Conservation (phyloP, 768 basidiomycete species). For the Hortiboletus campestris region DNA sequence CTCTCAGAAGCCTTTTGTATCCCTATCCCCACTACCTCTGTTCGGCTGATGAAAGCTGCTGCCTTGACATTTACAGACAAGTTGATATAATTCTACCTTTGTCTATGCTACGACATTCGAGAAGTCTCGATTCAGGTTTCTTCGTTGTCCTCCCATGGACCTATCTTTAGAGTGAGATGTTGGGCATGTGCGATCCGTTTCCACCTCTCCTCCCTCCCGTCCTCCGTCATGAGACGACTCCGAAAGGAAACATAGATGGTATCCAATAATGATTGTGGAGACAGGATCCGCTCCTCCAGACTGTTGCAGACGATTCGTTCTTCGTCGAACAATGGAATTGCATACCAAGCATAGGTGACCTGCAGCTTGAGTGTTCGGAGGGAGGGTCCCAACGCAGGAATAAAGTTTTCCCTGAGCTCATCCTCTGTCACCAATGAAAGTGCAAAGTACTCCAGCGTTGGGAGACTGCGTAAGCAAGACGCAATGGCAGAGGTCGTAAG, state of each 20-base stretch:
- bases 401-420: slow-evolving; percentile 33
- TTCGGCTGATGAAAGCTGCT: not conserved
- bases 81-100: not conserved
- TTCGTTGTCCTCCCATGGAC: slow-evolving; percentile 31
- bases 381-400: slow-evolving; percentile 28
- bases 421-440: slow-evolving; percentile 35
- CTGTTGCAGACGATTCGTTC: slow-evolving; percentile 32
- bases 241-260: slow-evolving; percentile 20
- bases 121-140: not conserved
- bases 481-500: slow-evolving; percentile 12
- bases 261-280: slow-evolving; percentile 2
- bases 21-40: not conserved
- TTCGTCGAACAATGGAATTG: slow-evolving; percentile 28
- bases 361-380: slow-evolving; percentile 36
- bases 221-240: slow-evolving; percentile 19
- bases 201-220: slow-evolving; percentile 25
- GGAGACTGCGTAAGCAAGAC: slow-evolving; percentile 20
- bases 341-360: slow-evolving; percentile 36
- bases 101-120: not conserved
- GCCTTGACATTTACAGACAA: not conserved
- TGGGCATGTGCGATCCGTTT: slow-evolving; percentile 22
- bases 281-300: slow-evolving; percentile 25
- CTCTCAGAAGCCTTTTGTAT: slow-evolving; percentile 5
- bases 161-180: slow-evolving; percentile 23
- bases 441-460: slow-evolving; percentile 35